Evolutionary conservation across 2,329 filamentous ascomycete genomes (phyloP).

Genomic region (Coniella lustricola): DNA sequence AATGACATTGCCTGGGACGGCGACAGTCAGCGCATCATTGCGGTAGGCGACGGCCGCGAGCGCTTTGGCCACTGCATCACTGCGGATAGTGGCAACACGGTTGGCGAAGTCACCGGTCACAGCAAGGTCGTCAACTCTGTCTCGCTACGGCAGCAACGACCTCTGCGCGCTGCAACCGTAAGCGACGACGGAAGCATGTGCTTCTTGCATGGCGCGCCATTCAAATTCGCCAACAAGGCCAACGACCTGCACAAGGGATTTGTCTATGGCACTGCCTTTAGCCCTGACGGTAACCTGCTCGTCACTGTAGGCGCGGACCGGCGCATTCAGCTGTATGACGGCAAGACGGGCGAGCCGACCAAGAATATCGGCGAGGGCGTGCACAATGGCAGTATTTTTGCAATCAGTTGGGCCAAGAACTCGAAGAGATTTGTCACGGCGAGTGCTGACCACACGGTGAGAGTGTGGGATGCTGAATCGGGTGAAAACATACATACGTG

Average conservation of each 20-base stretch:
- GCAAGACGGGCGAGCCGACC: constrained; percentile 83
- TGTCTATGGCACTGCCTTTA: constrained; percentile 81
- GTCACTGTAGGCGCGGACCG: constrained; percentile 91
- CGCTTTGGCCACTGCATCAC: constrained; percentile 91
- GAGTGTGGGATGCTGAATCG: constrained; percentile 83
- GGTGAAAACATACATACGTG: constrained; percentile 74
- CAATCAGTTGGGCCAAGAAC: constrained; percentile 82
- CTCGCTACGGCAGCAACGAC: constrained; percentile 79
- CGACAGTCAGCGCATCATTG: constrained; percentile 92
- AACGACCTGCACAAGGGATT: constrained; percentile 79
- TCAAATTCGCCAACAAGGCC: constrained; percentile 87
- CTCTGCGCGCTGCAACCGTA: constrained; percentile 59
- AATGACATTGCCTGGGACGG: constrained; percentile 98
- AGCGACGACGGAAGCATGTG: constrained; percentile 31
- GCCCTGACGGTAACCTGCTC: constrained; percentile 73
- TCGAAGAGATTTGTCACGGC: constrained; percentile 83
- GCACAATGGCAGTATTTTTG: constrained; percentile 89
- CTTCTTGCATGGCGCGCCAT: constrained; percentile 32
- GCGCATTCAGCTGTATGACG: constrained; percentile 90
- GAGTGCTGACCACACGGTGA: constrained; percentile 89
- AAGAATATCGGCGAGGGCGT: constrained; percentile 72
- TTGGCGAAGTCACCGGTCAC: constrained; percentile 90
- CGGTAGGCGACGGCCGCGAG: constrained; percentile 91
- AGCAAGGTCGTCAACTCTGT: constrained; percentile 87
- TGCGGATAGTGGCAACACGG: constrained; percentile 89